Conservation (phyloP, 2,329 filamentous ascomycete genomes). For the Beauveria australis region DNA sequence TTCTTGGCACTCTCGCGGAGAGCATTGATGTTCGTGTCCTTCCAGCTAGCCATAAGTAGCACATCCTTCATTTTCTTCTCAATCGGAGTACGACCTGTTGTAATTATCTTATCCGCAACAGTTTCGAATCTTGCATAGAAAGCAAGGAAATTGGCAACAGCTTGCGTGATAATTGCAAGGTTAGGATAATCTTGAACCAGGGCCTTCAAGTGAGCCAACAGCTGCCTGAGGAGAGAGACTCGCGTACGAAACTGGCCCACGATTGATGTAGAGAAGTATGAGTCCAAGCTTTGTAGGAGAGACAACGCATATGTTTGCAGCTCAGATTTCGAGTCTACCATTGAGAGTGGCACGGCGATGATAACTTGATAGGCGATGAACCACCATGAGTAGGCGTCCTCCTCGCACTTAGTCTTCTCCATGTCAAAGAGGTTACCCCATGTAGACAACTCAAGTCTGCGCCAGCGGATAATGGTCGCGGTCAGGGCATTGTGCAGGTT, state of each 20-base stretch:
- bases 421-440: slow-evolving; percentile 86
- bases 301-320: slow-evolving; percentile 56
- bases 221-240: slow-evolving; percentile 58
- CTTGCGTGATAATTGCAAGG: slow-evolving; percentile 51
- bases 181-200: slow-evolving; percentile 51
- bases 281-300: slow-evolving; percentile 67
- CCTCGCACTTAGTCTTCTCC: slow-evolving; percentile 66
- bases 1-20: slow-evolving; percentile 81
- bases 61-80: slow-evolving; percentile 91
- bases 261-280: slow-evolving; percentile 71
- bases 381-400: slow-evolving; percentile 86
- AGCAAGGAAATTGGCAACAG: slow-evolving; percentile 66
- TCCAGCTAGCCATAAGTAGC: slow-evolving; percentile 93
- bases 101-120: slow-evolving; percentile 55
- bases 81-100: slow-evolving; percentile 60
- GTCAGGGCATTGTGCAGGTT: slow-evolving; percentile 71
- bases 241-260: slow-evolving; percentile 73
- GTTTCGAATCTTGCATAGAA: slow-evolving; percentile 67
- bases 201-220: slow-evolving; percentile 56
- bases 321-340: slow-evolving; percentile 50
- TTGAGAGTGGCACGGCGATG: slow-evolving; percentile 63
- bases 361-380: slow-evolving; percentile 91
- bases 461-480: slow-evolving; percentile 76
- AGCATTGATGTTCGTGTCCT: slow-evolving; percentile 89
- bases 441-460: slow-evolving; percentile 81